Evolutionary conservation across 75 land plant species (phyloP), one percentile per base, ranked within the genome.

Genomic region (Pinus tabuliformis): DNA sequence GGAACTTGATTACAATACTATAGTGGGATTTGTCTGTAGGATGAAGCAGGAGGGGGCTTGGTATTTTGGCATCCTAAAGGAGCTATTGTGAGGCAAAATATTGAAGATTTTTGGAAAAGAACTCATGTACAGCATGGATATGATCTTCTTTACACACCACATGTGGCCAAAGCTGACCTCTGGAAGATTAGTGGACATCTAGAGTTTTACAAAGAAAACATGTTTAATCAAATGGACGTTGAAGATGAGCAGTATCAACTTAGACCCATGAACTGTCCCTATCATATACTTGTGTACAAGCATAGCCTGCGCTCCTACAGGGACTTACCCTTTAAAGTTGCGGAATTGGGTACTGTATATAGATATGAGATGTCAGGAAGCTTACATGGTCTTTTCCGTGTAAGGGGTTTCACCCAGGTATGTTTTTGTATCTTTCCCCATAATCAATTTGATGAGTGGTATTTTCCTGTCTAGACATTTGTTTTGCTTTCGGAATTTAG

Each of bases 11-110:
- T 14, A 18, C 16, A 30, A 65, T 24, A 24, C 52, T 80, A 8
- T 20, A n/a, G n/a, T 52, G 21, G 36, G 56, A n/a, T 71, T 20
- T 57, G 49, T 59, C 63, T 87, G 63, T 93, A 97, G 99, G 98
- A 97, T 65, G 99, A 97, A 28, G 95, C 99, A 59, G 99, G 99
- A 73, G 99, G 98, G 33, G 98, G 99, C 26, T 78, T 97, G 56
- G 98, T 97, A 0, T 97, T 97, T 63, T 97, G 99, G 99, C 99
- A 97, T 83, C 98, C 99, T 16, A 97, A 95, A 77, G 99, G 99
- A 78, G 91, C 99, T 21, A 89, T 95, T 78, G 83, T 97, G 22
- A 85, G 99, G 68, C 89, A 92, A 73, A 74, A 91, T 37, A 92
- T 97, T 60, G 99, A 97, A 84, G 95, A 95, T 74, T 85, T 84